Evolutionary conservation across 352 stramenopile species (phyloP).

Genomic region (Phytophthora uliginosa): DNA sequence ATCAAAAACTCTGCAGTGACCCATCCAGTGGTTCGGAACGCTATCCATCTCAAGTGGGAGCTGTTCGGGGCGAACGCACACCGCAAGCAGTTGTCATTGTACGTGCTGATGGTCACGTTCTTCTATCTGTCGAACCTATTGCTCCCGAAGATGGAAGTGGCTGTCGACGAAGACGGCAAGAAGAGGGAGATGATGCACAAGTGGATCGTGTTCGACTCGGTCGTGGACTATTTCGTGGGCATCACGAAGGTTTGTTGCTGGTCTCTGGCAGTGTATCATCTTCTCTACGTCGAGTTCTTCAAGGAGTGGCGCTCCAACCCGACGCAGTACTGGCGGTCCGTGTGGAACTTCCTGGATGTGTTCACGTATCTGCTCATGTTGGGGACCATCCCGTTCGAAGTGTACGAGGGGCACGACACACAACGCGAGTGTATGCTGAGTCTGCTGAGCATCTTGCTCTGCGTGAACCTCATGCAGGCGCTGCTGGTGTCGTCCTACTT

Average conservation of each 20-base stretch:
- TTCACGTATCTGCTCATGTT: conserved; percentile 62
- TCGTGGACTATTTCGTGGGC: conserved; percentile 53
- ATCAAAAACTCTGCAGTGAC: conserved; percentile 50
- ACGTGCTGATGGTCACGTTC: conserved; percentile 59
- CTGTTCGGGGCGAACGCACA: conserved; percentile 51
- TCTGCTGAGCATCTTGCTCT: conserved; percentile 60
- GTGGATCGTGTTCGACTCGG: conserved; percentile 53
- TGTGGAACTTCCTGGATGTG: conserved; percentile 68
- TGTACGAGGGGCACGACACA: conserved; percentile 43
- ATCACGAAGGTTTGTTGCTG: conserved; percentile 57
- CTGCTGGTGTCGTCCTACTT: conserved; percentile 68
- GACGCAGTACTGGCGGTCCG: conserved; percentile 56
- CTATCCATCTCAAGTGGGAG: conserved; percentile 65
- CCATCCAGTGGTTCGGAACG: conserved; percentile 61
- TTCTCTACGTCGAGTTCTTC: conserved; percentile 71
- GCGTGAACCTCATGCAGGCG: conserved; percentile 66
- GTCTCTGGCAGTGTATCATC: conserved; percentile 56
- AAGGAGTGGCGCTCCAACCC: conserved; percentile 59
- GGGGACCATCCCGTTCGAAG: conserved; percentile 56
- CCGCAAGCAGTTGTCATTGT: conserved; percentile 53
- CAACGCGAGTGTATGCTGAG: conserved; percentile 61
- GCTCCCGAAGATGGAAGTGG: conserved; percentile 52
- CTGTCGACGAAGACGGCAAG: conserved; percentile 37
- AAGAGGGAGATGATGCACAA: conserved; percentile 39
- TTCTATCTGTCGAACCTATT: conserved; percentile 68